phyloP scores from a whole-genome alignment of 768 basidiomycete genomes.

The Phylloporus scabripes region DNA sequence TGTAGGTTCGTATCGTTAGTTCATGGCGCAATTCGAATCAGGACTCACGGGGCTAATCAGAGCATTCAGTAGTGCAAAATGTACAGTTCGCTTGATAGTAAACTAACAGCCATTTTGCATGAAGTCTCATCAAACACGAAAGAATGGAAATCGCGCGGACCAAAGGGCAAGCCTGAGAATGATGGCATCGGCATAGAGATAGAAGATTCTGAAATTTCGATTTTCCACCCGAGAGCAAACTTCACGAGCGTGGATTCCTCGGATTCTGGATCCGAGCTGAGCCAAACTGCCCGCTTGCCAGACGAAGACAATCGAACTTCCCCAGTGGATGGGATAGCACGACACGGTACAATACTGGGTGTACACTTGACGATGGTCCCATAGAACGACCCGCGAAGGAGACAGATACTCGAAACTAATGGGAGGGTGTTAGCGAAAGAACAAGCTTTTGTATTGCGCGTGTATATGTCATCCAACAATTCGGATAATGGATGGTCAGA shows the following conservation, averaged over 20 bases:
- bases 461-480: constrained; percentile 11
- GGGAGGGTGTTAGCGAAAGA: constrained; percentile 10
- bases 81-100: constrained; percentile 29
- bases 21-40: no score
- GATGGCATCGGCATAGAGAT: constrained; percentile 29
- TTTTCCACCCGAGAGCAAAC: constrained; percentile 30
- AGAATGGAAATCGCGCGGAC: not conserved
- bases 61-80: not conserved
- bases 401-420: not conserved
- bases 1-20: no score
- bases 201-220: not conserved
- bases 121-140: constrained; percentile 14
- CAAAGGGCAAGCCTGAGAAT: constrained; percentile 24
- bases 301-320: constrained; percentile 16
- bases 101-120: constrained; percentile 45
- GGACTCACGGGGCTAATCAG: not conserved
- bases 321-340: constrained; percentile 7
- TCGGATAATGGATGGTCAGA: not conserved
- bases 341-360: constrained; percentile 5
- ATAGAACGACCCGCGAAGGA: constrained; percentile 13
- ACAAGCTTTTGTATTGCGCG: not conserved
- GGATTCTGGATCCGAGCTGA: constrained; percentile 4
- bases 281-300: constrained; percentile 18
- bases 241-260: constrained; percentile 38
- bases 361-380: constrained; percentile 2